Conservation (phyloP, 345 rosid species). For the Erysimum cheiranthoides region DNA sequence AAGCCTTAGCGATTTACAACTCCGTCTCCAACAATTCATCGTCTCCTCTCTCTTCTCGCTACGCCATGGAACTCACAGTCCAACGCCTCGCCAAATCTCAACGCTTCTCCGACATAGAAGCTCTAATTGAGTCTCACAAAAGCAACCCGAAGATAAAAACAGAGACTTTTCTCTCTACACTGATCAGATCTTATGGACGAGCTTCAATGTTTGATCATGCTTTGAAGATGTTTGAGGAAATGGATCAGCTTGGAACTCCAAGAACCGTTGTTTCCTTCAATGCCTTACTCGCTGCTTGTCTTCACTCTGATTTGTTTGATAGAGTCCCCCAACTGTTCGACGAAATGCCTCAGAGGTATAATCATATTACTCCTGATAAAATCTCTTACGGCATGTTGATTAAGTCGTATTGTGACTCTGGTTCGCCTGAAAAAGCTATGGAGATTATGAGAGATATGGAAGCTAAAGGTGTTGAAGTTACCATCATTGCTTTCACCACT, state of each 20-base stretch:
- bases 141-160: conserved; percentile 58
- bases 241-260: conserved; percentile 67
- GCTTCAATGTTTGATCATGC: conserved; percentile 77
- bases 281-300: conserved; percentile 62
- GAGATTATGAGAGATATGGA: conserved; percentile 63
- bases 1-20: conserved; percentile 71
- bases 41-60: conserved; percentile 66
- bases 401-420: conserved; percentile 73
- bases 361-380: conserved; percentile 57
- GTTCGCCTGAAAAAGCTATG: conserved; percentile 57
- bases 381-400: conserved; percentile 73
- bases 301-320: conserved; percentile 49
- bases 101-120: conserved; percentile 69
- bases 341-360: conserved; percentile 56
- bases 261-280: conserved; percentile 69
- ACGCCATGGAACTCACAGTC: conserved; percentile 72
- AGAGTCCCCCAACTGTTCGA: conserved; percentile 64
- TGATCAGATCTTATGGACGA: conserved; percentile 78
- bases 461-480: conserved; percentile 57
- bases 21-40: conserved; percentile 53
- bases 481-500: conserved; percentile 60
- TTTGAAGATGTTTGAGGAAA: conserved; percentile 55
- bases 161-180: conserved; percentile 64
- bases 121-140: conserved; percentile 72
- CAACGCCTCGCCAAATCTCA: conserved; percentile 75